Conservation (phyloP, 202 grass and related monocot genomes). For the Elaeis oleifera region DNA sequence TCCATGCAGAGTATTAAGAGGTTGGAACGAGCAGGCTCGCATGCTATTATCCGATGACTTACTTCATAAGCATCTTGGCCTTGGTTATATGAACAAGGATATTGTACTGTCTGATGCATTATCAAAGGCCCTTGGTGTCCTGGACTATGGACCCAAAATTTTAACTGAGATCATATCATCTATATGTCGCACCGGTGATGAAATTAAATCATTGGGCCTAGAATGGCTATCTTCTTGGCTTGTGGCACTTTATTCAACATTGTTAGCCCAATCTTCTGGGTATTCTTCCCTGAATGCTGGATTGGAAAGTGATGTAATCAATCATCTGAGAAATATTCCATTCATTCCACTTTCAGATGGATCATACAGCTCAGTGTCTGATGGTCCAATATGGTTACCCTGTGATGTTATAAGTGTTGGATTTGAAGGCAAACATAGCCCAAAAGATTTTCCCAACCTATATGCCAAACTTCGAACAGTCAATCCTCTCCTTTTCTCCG, state of each 20-base stretch:
- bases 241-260: slow-evolving; percentile 44
- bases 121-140: slow-evolving; percentile 63
- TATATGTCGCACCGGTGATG: slow-evolving; percentile 44
- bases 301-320: slow-evolving; percentile 55
- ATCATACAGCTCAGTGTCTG: slow-evolving; percentile 59
- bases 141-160: slow-evolving; percentile 73
- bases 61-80: slow-evolving; percentile 62
- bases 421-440: slow-evolving; percentile 39
- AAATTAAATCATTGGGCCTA: slow-evolving; percentile 52
- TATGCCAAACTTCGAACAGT: slow-evolving; percentile 62
- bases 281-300: slow-evolving; percentile 27
- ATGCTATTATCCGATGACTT: slow-evolving; percentile 51
- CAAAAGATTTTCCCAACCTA: slow-evolving; percentile 60
- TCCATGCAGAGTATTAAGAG: slow-evolving; percentile 63
- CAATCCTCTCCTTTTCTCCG: slow-evolving; percentile 45
- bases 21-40: slow-evolving; percentile 67
- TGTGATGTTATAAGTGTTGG: slow-evolving; percentile 45
- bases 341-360: slow-evolving; percentile 88
- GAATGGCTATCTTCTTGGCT: slow-evolving; percentile 94
- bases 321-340: slow-evolving; percentile 53
- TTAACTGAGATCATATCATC: slow-evolving; percentile 63
- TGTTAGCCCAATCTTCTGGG: slow-evolving; percentile 44
- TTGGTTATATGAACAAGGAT: slow-evolving; percentile 77
- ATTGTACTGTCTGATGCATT: slow-evolving; percentile 64
- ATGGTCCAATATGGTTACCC: slow-evolving; percentile 82